Evolutionary conservation across 208 protist genomes (phyloP).

Genomic region (Leishmania arabica): DNA sequence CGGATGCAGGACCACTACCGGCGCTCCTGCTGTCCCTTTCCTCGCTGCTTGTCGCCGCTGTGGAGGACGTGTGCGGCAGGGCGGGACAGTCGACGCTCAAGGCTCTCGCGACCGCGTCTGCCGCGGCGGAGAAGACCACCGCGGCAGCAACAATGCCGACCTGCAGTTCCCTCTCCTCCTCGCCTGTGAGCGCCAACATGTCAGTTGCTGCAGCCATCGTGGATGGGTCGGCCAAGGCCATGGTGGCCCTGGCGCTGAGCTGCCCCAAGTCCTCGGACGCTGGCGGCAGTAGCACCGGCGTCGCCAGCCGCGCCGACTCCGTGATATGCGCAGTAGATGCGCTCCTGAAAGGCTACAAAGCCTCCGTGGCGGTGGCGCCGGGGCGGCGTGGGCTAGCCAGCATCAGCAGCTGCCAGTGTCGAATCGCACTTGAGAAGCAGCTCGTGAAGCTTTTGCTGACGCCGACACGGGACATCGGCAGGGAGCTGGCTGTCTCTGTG

Average conservation of each 20-base stretch:
- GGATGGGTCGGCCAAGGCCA: constrained; percentile 55
- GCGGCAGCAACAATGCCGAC: neutral
- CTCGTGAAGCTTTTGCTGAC: constrained; percentile 53
- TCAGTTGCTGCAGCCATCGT: constrained; percentile 36
- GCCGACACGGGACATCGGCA: constrained; percentile 48
- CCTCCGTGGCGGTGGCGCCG: neutral
- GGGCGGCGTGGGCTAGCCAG: constrained; percentile 3
- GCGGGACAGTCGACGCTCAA: constrained; percentile 10
- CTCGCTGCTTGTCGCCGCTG: constrained; percentile 13
- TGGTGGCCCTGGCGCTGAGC: constrained; percentile 44
- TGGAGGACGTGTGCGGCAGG: constrained; percentile 12
- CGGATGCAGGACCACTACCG: neutral
- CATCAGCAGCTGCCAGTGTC: constrained; percentile 38
- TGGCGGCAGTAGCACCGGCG: neutral
- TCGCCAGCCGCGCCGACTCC: neutral
- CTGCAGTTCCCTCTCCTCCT: neutral
- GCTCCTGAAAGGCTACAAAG: constrained; percentile 50
- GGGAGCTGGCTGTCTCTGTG: constrained; percentile 66
- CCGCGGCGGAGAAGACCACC: neutral
- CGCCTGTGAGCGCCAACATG: neutral
- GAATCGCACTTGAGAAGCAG: constrained; percentile 61
- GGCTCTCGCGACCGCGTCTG: neutral
- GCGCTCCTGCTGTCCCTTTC: constrained; percentile 18
- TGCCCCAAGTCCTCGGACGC: constrained; percentile 20
- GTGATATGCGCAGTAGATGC: constrained; percentile 21